Percentiles rank a stretch among this genome's conserved stretches.
These are phyloP conservation scores for Striga asiatica DNA, from an alignment of 257 asterid species.

Conservation along the genomic window DNA sequence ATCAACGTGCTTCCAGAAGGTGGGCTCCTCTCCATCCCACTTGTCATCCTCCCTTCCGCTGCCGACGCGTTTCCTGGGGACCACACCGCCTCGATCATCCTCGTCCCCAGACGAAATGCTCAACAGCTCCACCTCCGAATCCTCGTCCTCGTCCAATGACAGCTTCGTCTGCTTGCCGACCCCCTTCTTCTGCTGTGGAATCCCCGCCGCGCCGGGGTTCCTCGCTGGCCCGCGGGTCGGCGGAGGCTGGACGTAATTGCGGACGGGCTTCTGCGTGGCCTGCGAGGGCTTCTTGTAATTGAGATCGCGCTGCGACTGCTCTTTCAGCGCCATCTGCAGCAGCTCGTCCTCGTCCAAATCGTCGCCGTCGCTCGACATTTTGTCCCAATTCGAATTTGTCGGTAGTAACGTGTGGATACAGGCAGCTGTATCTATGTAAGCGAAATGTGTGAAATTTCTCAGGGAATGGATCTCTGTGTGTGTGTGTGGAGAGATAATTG, in stretches of 20 bases:
- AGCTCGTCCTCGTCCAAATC: too few species aligned
- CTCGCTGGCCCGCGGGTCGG: constrained; percentile 33
- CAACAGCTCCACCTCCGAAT: constrained; percentile 92
- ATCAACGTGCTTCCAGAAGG: constrained; percentile 83
- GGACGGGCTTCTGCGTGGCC: constrained; percentile 51
- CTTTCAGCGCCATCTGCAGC: too few species aligned
- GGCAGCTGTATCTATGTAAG: too few species aligned
- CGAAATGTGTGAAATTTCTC: too few species aligned
- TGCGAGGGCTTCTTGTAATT: constrained; percentile 50
- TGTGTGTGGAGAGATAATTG: too few species aligned
- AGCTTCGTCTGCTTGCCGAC: constrained; percentile 24
- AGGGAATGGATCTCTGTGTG: too few species aligned
- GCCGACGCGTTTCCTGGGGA: constrained; percentile 35
- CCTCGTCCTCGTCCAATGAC: constrained; percentile 67
- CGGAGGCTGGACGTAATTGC: constrained; percentile 72
- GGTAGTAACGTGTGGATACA: too few species aligned
- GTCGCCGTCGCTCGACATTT: too few species aligned
- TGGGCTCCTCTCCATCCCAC: constrained; percentile 94
- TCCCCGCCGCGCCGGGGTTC: constrained; percentile 16
- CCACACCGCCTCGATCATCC: constrained; percentile 54
- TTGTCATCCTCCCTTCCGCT: constrained; percentile 55
- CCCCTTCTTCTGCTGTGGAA: constrained; percentile 40
- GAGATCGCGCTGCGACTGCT: too few species aligned
- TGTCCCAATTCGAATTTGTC: too few species aligned
- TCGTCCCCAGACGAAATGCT: constrained; percentile 98